Base-by-base conservation (phyloP, 139 green algal genomes). In the Microglena sp. region DNA sequence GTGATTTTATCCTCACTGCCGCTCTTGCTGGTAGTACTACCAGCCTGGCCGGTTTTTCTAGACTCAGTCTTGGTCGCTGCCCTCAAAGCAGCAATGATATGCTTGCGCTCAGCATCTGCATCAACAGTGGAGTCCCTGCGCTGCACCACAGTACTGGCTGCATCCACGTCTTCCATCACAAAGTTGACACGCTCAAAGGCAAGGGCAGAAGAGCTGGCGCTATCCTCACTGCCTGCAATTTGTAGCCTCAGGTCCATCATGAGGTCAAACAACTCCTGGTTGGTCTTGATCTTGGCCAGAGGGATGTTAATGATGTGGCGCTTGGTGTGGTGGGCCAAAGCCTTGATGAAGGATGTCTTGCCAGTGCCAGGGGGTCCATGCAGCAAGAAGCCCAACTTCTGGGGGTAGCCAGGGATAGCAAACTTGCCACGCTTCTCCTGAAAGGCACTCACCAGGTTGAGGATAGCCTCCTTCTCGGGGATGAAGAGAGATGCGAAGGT, bases 151-250 rank as follows among this genome's bases (percentile, higher is more conserved):
- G 28, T 40, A 28, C 31, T 36, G 1, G 66, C 66, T 7, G 66
- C 71, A 29, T 84, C 78, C 22, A 81, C 69, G 43, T 84, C 78
- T 55, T 84, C 71, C 75, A 82, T 82, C 1, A 82, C 75, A 44
- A 82, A 82, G 33, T 79, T 79, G 62, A 62, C 71, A 36, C 76
- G 78, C 55, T 46, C 57, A 66, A 72, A 76, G 29, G 77, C 69
- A 21, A 58, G 11, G n/a, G n/a, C n/a, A 7, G 46, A 58, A n/a
- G 46, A 32, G 15, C 22, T 18, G 29, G 46, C 11, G 46, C 11
- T 28, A 18, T 58, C 46, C 46, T 58, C 46, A 8, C 7, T 58
- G 46, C 46, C 46, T 5, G 46, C 11, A 5, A 58, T 43, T 30
- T 54, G 30, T 22, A 78, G 58, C 4, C 29, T 36, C 67, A 75